A percentile compares a stretch with the other conserved stretches of the same genome.
These are phyloP conservation scores for Monosporascus cannonballus DNA, from an alignment of 2,329 filamentous ascomycete genomes.

Conservation along the genomic window DNA sequence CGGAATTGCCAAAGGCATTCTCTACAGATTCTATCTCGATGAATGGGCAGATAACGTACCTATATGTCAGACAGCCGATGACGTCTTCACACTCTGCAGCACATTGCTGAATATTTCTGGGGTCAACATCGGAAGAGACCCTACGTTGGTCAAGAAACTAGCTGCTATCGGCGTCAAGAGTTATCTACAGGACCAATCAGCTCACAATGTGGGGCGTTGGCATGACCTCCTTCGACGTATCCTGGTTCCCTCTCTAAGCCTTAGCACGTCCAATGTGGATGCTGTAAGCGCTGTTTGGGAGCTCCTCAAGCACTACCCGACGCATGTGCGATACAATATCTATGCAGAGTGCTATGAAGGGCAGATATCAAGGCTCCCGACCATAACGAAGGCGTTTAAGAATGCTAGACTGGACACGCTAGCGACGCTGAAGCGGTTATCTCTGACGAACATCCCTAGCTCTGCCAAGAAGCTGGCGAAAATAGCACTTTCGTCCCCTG, in stretches of 20 bases:
- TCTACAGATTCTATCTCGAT: slow-evolving; percentile 94
- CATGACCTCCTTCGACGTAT: slow-evolving; percentile 75
- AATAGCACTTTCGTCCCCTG: slow-evolving; percentile 84
- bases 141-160: slow-evolving; percentile 71
- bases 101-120: slow-evolving; percentile 82
- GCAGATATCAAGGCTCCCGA: slow-evolving; percentile 66
- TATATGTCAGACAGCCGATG: slow-evolving; percentile 82
- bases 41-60: slow-evolving; percentile 95
- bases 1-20: slow-evolving; percentile 68
- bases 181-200: slow-evolving; percentile 62
- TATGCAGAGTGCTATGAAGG: slow-evolving; percentile 93
- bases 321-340: slow-evolving; percentile 72
- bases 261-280: slow-evolving; percentile 78
- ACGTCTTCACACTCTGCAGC: slow-evolving; percentile 80
- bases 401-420: slow-evolving; percentile 73
- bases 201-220: slow-evolving; percentile 72
- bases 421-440: slow-evolving; percentile 82
- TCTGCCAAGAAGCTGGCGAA: slow-evolving; percentile 90
- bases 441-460: slow-evolving; percentile 75
- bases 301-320: slow-evolving; percentile 72
- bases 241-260: slow-evolving; percentile 80
- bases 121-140: slow-evolving; percentile 82
- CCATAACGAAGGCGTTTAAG: slow-evolving; percentile 74
- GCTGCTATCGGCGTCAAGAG: slow-evolving; percentile 79
- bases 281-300: slow-evolving; percentile 83